These are phyloP conservation scores for Eucalyptus cloeziana DNA, from an alignment of 345 rosid species.

Conservation along the genomic window DNA sequence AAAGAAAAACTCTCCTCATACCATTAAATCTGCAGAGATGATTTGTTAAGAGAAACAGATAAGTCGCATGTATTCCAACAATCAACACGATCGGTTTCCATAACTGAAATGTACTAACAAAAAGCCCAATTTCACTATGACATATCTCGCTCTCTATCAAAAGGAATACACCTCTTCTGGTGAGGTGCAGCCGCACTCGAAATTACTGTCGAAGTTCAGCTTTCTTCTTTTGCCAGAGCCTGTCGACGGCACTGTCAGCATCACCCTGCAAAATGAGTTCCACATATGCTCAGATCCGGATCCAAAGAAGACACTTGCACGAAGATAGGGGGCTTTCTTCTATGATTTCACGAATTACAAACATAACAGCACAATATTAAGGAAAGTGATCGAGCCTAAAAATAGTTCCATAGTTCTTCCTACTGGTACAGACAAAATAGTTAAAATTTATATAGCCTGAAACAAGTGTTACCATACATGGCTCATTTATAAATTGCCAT, in stretches of 20 bases:
- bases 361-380: not conserved
- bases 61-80: not conserved
- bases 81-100: not conserved
- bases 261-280: constrained; percentile 26
- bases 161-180: not conserved
- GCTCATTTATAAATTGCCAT: not conserved
- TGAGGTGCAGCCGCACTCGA: not conserved
- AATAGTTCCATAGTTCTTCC: not conserved
- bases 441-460: not conserved
- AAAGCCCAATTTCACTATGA: not conserved
- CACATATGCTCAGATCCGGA: not conserved
- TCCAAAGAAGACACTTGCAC: not conserved
- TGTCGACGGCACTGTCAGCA: constrained; percentile 41
- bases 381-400: not conserved
- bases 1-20: not conserved
- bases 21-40: not conserved
- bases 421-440: not conserved
- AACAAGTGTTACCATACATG: not conserved
- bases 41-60: not conserved
- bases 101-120: not conserved
- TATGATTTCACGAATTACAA: not conserved
- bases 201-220: constrained; percentile 16
- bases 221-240: constrained; percentile 57
- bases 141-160: not conserved
- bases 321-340: not conserved